phyloP scores from a whole-genome alignment of 148 eudicot species.

The Mesembryanthemum crystallinum region DNA sequence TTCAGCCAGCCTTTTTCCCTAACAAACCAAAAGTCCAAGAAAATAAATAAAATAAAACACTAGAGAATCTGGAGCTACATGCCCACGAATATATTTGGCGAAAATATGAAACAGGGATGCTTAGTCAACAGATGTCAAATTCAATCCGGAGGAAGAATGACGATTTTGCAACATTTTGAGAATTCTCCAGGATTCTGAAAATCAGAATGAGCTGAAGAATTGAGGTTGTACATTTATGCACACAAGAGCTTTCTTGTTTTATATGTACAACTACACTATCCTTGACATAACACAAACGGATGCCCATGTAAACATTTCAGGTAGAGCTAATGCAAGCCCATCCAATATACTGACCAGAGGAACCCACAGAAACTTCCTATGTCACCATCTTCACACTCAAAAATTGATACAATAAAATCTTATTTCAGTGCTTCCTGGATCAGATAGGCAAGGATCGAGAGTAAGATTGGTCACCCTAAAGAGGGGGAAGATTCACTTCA shows the following conservation, averaged over 20 bases:
- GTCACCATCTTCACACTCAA: neutral
- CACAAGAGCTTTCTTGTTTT: neutral
- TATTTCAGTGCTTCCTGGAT: neutral
- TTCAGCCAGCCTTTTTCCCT: constrained; percentile 87
- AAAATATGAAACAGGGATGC: neutral
- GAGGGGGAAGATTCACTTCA: too few species aligned
- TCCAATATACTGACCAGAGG: neutral
- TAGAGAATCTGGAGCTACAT: neutral
- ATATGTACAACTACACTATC: neutral
- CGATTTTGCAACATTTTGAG: neutral
- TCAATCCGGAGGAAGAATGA: neutral
- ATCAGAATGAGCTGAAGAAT: neutral
- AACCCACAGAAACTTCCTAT: neutral
- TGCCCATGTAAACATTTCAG: neutral
- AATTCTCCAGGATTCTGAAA: neutral
- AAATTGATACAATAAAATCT: too few species aligned
- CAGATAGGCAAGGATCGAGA: neutral
- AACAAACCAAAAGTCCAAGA: constrained; percentile 18
- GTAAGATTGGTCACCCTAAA: too few species aligned
- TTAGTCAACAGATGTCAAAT: too few species aligned
- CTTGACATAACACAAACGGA: neutral
- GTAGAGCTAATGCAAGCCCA: neutral
- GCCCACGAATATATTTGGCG: neutral
- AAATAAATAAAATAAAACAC: too few species aligned
- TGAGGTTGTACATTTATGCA: neutral